Evolutionary conservation across 129 eudicot species (phyloP), one percentile per base, ranked within the genome.

Genomic region (Pseudognaphalium luteoalbum): DNA sequence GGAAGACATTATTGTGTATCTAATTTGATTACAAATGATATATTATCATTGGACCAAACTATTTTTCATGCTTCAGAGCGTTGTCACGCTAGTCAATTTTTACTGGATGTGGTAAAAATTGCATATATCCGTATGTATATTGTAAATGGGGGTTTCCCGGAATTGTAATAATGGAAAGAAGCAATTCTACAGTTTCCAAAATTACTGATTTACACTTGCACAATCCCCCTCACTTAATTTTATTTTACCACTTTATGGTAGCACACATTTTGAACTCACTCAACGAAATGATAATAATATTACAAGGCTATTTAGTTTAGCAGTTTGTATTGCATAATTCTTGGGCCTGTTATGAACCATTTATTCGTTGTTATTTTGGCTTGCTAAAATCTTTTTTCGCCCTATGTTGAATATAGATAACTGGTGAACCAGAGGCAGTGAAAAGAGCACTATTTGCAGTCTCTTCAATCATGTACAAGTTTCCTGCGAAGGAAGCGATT

Each of bases 381-480:
- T 60, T 50, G 58, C 44, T 78, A 28, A 59, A 51, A 25, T 28
- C 15, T 50, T 29, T 66, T 29, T 81, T 41, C 2, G 8, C 60
- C 6, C 66, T 32, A 84, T 22, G 30, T 17, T 77, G 30, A 65
- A 32, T 81, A 42, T 74, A 95, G 99, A 89, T 95, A 75, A 86
- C 89, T 42, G 99, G 99, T 44, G 96, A 91, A 32, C 70, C 96
- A 5, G 97, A 95, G 39, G 83, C 88, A 0, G 97, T 95, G 52
- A 85, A 78, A 83, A 95, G 83, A 74, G 96, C 97, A 68, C 80
- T 95, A 19, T 91, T 86, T 83, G 99, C 97, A 15, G 86, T 95
- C 63, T 95, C 99, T 60, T 80, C 92, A 17, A 87, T 95, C 32
- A 89, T 95, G 93, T 95, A 95, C 90, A 95, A 95, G 75, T 95